Base-by-base conservation (phyloP, 2,329 filamentous ascomycete species). In the Escovopsis sp. region DNA sequence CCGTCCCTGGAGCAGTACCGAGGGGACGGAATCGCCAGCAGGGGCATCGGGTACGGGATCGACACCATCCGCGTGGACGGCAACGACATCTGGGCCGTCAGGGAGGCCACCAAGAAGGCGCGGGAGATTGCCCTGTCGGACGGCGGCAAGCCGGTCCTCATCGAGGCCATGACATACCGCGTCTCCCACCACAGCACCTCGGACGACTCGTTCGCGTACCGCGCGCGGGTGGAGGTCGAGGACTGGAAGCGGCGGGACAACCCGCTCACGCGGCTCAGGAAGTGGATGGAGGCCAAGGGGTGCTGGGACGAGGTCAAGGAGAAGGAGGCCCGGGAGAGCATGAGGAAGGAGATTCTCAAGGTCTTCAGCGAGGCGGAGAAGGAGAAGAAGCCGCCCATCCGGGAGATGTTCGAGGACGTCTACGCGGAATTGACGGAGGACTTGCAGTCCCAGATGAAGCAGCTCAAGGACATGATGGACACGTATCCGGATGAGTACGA, bases 101-200 rank as follows among this genome's bases (percentile, higher is more conserved):
- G 84, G 34, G 82, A 87, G 60, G 86, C 78, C 0, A 91, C 84
- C 20, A 76, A 76, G 54, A 74, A 75, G 57, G 91, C 91, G 0
- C 74, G 88, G 2, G 71, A 75, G 39, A 75, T 89, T 54, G 88
- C 89, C 0, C 70, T 96, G 3, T 68, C 81, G 43, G 78, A 84
- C 35, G 85, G 84, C n/a, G 84, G 85, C 4, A 77, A 74, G 47
- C 87, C 86, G 0, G 74, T 98, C 0, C 67, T 98, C 7, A 81
- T 98, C 34, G 91, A 98, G 63, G 87, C 87, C 43, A 94, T 98
- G 84, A 89, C 84, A 20, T 98, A 98, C 63, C 86, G 91, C n/a
- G 88, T 96, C 35, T 89, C 84, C 7, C 87, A 98, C 58, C 91
- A 98, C 65, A 94, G 86, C 61, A 98, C 91, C 1, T 91, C 84